Percentiles rank a stretch among this genome's conserved stretches.
Conservation (phyloP, 257 asterid species). For the Fraxinus americana region DNA sequence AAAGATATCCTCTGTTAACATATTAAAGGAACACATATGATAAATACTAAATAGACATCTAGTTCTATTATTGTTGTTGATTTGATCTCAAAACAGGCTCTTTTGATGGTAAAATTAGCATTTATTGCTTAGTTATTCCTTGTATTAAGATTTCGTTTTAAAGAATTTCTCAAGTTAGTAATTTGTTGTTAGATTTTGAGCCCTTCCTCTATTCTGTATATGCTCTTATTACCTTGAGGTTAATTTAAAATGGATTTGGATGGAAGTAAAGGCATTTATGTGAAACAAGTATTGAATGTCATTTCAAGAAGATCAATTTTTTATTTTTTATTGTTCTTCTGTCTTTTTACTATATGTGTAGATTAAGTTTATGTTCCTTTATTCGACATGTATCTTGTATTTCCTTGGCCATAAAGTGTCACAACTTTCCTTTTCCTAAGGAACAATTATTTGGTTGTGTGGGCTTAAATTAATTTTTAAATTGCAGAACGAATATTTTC, state of each 20-base stretch:
- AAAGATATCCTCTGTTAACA: background rate
- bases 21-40: background rate
- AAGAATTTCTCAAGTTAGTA: background rate
- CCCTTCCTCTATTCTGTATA: background rate
- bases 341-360: no score
- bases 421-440: no score
- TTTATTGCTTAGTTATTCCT: background rate
- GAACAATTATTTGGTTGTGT: no score
- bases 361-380: background rate
- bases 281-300: no score
- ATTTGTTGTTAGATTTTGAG: background rate
- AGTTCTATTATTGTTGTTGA: no score
- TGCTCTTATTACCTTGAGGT: background rate
- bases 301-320: no score
- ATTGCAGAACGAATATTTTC: constrained; percentile 68
- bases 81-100: no score
- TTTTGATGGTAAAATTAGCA: background rate
- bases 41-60: background rate
- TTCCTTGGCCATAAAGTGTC: no score
- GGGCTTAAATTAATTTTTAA: constrained; percentile 24
- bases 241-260: background rate
- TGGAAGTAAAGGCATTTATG: background rate
- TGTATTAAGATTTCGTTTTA: background rate
- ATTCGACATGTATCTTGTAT: no score
- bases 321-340: background rate